Conservation (phyloP, 208 protist species). For the Willaertia magna region DNA sequence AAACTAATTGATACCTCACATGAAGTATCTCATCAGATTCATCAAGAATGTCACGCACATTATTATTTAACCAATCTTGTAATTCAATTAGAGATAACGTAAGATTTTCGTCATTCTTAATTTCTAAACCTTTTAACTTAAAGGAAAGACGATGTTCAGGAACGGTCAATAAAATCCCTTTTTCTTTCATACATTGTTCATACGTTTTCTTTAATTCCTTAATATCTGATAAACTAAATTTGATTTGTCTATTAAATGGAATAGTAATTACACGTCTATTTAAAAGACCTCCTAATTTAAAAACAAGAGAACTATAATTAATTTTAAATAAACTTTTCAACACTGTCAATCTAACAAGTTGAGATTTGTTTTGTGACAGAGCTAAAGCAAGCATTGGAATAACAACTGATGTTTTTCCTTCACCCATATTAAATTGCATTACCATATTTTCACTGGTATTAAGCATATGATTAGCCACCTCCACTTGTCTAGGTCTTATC, state of each 20-base stretch:
- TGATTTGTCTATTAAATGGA: background rate
- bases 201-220: background rate
- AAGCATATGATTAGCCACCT: background rate
- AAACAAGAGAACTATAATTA: background rate
- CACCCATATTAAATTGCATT: background rate
- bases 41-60: background rate
- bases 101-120: too few relatives aligned
- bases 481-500: background rate
- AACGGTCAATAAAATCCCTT: background rate
- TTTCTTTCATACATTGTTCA: background rate
- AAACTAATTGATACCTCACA: background rate
- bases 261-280: background rate
- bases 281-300: background rate
- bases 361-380: background rate
- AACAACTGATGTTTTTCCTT: constrained; percentile 6
- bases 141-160: background rate
- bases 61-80: background rate
- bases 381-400: background rate
- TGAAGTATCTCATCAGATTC: background rate
- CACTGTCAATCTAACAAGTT: background rate
- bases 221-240: background rate
- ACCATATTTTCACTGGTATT: background rate
- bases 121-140: background rate
- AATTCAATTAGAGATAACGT: too few relatives aligned
- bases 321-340: background rate